Evolutionary conservation across 208 protist genomes (phyloP).

Genomic region (Acanthamoeba lenticulata): DNA sequence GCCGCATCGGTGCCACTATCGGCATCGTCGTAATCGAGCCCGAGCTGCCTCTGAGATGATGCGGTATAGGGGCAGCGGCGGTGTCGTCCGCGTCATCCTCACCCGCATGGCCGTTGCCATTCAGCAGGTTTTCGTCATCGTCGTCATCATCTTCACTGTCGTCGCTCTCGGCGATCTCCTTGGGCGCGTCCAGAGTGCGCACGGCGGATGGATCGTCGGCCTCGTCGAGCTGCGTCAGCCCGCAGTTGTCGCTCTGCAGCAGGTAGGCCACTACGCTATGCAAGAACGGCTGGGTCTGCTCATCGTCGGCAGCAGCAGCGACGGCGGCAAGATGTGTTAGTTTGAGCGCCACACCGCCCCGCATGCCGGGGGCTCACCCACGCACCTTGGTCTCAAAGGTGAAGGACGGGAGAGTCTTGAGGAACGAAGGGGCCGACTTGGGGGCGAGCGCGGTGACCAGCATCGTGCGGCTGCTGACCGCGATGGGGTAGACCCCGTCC

Average conservation of each 20-base stretch:
- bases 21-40: background rate
- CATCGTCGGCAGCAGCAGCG: background rate
- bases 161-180: background rate
- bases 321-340: background rate
- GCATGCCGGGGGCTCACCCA: no score
- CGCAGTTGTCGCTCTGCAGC: slow-evolving; percentile 36
- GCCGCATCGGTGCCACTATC: background rate
- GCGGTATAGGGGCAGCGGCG: background rate
- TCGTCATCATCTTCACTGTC: background rate
- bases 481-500: background rate
- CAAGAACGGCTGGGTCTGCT: slow-evolving; percentile 19
- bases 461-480: slow-evolving; percentile 8
- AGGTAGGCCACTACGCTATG: slow-evolving; percentile 14
- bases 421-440: background rate
- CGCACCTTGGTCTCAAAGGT: slow-evolving; percentile 17
- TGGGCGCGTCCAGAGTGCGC: background rate
- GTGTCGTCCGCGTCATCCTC: background rate
- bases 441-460: background rate
- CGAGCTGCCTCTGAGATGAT: background rate
- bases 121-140: background rate
- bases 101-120: background rate
- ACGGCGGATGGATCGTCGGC: background rate
- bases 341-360: no score
- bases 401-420: slow-evolving; percentile 12
- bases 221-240: background rate